Evolutionary conservation across 2,329 filamentous ascomycete genomes (phyloP), one percentile per base, ranked within the genome.

Genomic region (Penicillium sp.): DNA sequence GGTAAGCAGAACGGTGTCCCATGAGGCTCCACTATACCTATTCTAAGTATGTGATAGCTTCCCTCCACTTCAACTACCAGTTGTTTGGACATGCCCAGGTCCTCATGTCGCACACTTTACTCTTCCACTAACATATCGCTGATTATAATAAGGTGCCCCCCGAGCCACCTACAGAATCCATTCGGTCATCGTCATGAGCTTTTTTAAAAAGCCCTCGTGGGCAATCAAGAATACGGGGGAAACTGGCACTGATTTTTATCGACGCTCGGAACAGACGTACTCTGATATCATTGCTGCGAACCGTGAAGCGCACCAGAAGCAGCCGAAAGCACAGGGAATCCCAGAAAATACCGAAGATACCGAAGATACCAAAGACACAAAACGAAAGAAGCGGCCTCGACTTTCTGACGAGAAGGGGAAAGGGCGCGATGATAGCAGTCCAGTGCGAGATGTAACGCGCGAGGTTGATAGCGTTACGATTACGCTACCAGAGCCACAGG

Each of bases 161-260:
- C 19, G 8, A 19, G 14, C 3, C 37, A 50, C 16, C 8, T 26
- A 10, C 12, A 17, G 30, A 35, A 33, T 25, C 38, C 11, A 25
- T 33, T 19, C 16, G 2, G 28, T n/a, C 37, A 26, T 19, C 28
- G 19, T 25, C 12, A 50, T 73, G 73, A 75, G 76, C 37, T 75
- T 84, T 17, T 86, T 86, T 72, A 84, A 80, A 48, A 82, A 81
- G 60, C 78, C 81, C 44, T 70, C 75, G 22, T 82, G 79, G 77
- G 77, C 79, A n/a, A 70, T 67, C 26, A 67, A 73, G 25, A 66
- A 66, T 30, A 73, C 76, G 56, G 67, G 72, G 26, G 57, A 60
- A n/a, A 63, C 70, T 28, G 62, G 64, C 10, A 38, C 71, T 12
- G 75, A 78, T 11, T 77, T 82, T 57, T 83, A 82, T 61, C 77